phyloP scores from a whole-genome alignment of 1,284 basidiomycete genomes.

The Apiotrichum porosum region DNA sequence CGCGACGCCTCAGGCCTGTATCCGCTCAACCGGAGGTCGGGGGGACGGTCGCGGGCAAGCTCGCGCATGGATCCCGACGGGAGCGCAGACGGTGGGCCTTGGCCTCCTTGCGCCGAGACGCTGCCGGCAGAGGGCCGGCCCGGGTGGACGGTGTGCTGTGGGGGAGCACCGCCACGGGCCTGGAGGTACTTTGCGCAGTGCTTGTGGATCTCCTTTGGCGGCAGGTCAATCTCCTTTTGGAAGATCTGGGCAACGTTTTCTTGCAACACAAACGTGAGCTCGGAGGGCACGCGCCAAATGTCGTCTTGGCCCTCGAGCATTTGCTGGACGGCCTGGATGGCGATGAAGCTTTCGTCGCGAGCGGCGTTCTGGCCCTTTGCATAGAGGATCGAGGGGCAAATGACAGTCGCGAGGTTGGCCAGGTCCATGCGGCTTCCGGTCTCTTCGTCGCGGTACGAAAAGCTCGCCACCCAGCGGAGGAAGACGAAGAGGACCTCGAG shows the following conservation, averaged over 20 bases:
- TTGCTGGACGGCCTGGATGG: constrained; percentile 76
- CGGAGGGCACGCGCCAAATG: constrained; percentile 80
- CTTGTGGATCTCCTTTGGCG: constrained; percentile 84
- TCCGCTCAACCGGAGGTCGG: constrained; percentile 21
- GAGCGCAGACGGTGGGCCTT: too few species aligned
- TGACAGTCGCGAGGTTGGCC: constrained; percentile 93
- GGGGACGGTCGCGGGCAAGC: constrained; percentile 11
- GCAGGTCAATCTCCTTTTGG: constrained; percentile 70
- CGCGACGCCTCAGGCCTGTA: constrained; percentile 19
- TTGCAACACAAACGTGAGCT: constrained; percentile 72
- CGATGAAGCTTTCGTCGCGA: constrained; percentile 88
- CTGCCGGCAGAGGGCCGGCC: not conserved
- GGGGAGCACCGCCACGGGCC: constrained; percentile 6
- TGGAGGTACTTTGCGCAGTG: constrained; percentile 73
- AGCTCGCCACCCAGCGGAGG: constrained; percentile 98
- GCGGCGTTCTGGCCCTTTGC: constrained; percentile 80
- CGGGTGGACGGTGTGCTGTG: too few species aligned
- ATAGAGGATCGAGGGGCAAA: constrained; percentile 89
- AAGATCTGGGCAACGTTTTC: constrained; percentile 75
- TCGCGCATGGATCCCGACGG: too few species aligned
- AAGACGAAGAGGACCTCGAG: constrained; percentile 98
- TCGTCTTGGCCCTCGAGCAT: constrained; percentile 92
- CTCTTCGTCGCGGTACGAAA: constrained; percentile 96
- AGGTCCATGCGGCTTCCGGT: constrained; percentile 99
- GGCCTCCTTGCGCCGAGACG: too few species aligned